Evolutionary conservation across 306 rosid genomes (phyloP), one percentile per base, ranked within the genome.

Genomic region (Alnus glutinosa): DNA sequence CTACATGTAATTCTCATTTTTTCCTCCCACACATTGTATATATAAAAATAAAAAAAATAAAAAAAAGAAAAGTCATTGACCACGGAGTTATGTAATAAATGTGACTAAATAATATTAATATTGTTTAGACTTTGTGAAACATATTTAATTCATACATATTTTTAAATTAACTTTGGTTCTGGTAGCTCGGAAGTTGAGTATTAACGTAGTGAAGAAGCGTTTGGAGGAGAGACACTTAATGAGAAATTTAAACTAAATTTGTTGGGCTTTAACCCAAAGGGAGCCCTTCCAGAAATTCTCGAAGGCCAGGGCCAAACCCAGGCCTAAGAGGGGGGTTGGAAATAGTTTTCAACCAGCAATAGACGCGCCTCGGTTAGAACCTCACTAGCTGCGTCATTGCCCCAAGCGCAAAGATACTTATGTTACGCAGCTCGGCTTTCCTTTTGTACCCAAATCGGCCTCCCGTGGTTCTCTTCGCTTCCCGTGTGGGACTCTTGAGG

Each of bases 251-350:
- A 4, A 55, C 72, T 83, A 1, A 0, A 2, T 0, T 74, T 83
- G 73, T 58, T 78, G 82, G 82, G 67, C 82, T 83, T 83, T 78
- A 16, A 80, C 86, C 79, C 73, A 1, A 49, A 58, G 70, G 86
- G 79, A 83, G 66, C 82, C 86, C 86, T 83, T 78, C 80, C 82
- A 83, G 82, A 76, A 76, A 76, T 80, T 80, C 79, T 80, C 83
- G 0, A 68, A 55, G 71, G 79, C 79, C 76, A 10, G 19, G 32
- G 79, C 64, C 4, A 3, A n/a, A 74, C 83, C 83, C 63, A 66
- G 75, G 75, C 75, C 79, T 28, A 74, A 30, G 78, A 80, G 83
- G 83, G 78, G 83, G 82, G 61, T 79, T 80, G 78, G 83, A 74
- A 73, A 74, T 80, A 79, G 83, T 79, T 79, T 79, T 79, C 83